Base-by-base conservation (phyloP, 495 filamentous ascomycete species). In the Lindgomyces ingoldianus region DNA sequence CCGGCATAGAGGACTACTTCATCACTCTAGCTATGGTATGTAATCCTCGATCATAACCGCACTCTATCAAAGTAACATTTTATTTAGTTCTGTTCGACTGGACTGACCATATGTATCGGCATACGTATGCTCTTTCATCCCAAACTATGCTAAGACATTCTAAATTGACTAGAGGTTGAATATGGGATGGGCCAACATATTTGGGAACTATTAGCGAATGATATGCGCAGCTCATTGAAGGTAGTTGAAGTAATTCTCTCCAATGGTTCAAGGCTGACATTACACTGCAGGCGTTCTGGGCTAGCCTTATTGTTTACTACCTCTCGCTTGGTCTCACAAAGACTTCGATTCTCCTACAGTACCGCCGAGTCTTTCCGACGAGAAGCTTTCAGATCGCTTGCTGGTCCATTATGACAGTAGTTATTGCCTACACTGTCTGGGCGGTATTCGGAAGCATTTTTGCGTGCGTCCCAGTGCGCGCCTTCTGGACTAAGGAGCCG, bases 401-500 rank as follows among this genome's bases (percentile, higher is more conserved):
- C 63, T 68, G 57, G 29, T 18, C 42, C n/a, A 44, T 70, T 21
- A 57, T 74, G 41, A 57, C 21, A 16, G 42, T 71, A 3, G 70
- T 73, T 18, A 19, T 50, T 14, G 21, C 66, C 0, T 74, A 71
- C 44, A 49, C 57, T 26, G 30, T 60, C 14, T 71, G 68, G 73
- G 67, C 70, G 4, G 41, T 75, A 47, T 68, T 71, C 54, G 55
- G 56, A n/a, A 67, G 57, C 36, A 60, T 74, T 27, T 75, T 75
- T 47, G 57, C 50, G n/a, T 78, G 76, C 51, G 25, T 42, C 24
- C 73, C 76, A 2, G 47, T 77, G 1, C 26, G 30, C 10, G 63
- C 57, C 27, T 72, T 69, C 49, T 84, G 82, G 82, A 64, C 74
- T 12, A 53, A 63, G 1, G 64, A 56, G 3, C 19, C 44, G 0